Base-by-base conservation (phyloP, 345 rosid genomes). In the Syzygium grande region DNA sequence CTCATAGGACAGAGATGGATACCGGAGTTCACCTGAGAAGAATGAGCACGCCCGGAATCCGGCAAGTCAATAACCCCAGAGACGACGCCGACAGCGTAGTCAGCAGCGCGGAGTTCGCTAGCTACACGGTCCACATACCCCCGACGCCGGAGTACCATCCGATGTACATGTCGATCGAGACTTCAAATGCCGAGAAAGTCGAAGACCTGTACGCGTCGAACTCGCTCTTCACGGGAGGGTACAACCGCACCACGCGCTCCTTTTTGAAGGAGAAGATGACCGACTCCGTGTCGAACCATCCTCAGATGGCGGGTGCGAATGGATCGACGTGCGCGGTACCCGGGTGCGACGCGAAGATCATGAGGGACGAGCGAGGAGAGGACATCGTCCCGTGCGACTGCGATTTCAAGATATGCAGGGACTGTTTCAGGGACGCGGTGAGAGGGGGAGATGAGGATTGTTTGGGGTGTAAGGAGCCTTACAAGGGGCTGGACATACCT, bases 321-420 rank as follows among this genome's bases (percentile, higher is more conserved):
- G 91, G 91, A 49, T 88, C 90, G 8, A 43, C 85, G 11, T 90
- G 91, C 56, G 80, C 87, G 21, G 34, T 90, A 21, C 87, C 86
- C 38, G 91, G 91, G 29, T 90, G 91, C 11, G 89, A 90, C 41
- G 91, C 78, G 73, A 90, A 88, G 87, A 87, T 88, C 83, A 87
- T 88, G 91, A 90, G 87, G 21, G 89, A 90, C 30, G 87, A 88
- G 56, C 79, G 89, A 51, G 91, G 90, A 27, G 17, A 34, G 34
- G 90, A 90, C 23, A 78, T 88, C 2, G 65, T 88, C 51, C 90
- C 91, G 25, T 90, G 91, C 38, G 87, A 86, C 56, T 90, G 90
- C n/a, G 91, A 80, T 86, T 87, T 84, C 84, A 90, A 88, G 78
- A 86, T 90, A 51, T 90, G 91, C 86, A 86, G 87, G 87, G 91